Base-by-base conservation (phyloP, 257 asterid genomes). In the Nyctanthes arbortristis region DNA sequence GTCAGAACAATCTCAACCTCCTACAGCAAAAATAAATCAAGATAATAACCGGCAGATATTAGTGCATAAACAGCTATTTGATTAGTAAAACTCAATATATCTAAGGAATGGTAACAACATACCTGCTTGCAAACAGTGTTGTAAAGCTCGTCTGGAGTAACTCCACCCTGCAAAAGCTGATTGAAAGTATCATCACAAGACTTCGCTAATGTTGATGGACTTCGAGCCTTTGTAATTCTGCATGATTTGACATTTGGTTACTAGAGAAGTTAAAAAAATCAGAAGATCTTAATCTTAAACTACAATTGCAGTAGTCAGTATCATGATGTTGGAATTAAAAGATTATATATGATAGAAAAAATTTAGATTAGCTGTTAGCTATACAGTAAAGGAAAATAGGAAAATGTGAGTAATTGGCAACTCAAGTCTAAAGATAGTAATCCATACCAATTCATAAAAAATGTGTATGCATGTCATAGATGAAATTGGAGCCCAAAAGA, bases 1-100 rank as follows among this genome's bases (percentile, higher is more conserved):
- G 99, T 93, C 75, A 93, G 96, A 73, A 93, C 99, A 84, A 93
- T 91, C 87, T 89, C 99, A 76, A 93, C 96, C 70, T 73, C 96
- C 99, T 93, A 89, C 54, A 55, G 52, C 0, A 39, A 69, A 43
- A 75, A 37, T 34, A 29, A 73, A 20, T 56, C 71, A 73, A 45
- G 49, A 62, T n/a, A n/a, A n/a, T 66, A 67, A 18, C 30, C 56
- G 32, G 49, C 28, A 35, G 57, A 52, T 30, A 22, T 68, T 27
- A 60, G 54, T 20, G 2, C 4, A 35, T 56, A 22, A 52, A 52
- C 22, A 30, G 49, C 69, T 25, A 49, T 29, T 70, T 22, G 11
- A 12, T 14, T 59, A 2, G n/a, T 39, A 63, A 63, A 72, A 45
- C 43, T 40, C 47, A 35, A 49, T 34, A n/a, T n/a, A 60, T 20